Percentiles rank a stretch among this genome's conserved stretches.
These are phyloP conservation scores for Pyrus hybrid DNA, from an alignment of 331 rosid species.

Conservation along the genomic window DNA sequence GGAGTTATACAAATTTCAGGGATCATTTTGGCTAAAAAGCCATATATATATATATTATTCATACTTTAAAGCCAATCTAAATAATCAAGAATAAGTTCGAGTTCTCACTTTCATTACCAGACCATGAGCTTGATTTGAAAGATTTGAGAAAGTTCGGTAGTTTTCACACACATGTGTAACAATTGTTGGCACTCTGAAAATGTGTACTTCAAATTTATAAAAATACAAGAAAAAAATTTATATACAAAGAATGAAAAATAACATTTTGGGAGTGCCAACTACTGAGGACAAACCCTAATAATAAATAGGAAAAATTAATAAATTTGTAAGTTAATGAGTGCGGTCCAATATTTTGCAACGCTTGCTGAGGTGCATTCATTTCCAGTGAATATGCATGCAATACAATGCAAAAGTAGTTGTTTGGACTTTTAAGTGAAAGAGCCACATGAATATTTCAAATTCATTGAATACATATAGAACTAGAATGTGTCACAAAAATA, in stretches of 20 bases:
- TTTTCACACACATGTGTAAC: no score
- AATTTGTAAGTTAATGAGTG: not conserved
- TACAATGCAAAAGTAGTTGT: not conserved
- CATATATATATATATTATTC: no score
- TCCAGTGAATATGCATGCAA: not conserved
- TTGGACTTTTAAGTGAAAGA: not conserved
- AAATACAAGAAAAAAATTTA: not conserved
- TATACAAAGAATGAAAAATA: not conserved
- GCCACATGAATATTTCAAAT: not conserved
- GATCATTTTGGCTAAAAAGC: no score
- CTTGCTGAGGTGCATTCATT: not conserved
- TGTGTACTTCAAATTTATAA: not conserved
- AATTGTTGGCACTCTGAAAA: not conserved
- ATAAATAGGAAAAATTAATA: not conserved
- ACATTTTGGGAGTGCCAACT: not conserved
- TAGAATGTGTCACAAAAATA: not conserved
- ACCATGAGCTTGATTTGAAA: not conserved
- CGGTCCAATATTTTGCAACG: not conserved
- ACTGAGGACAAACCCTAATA: not conserved
- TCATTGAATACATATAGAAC: not conserved
- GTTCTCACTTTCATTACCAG: not conserved
- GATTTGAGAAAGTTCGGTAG: not conserved
- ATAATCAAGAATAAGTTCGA: not conserved
- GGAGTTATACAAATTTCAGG: no score
- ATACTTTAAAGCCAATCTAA: not conserved